Percentiles rank a stretch among this genome's conserved stretches.
These are phyloP conservation scores for Rauvolfia tetraphylla DNA, from an alignment of 257 asterid species.

Conservation along the genomic window DNA sequence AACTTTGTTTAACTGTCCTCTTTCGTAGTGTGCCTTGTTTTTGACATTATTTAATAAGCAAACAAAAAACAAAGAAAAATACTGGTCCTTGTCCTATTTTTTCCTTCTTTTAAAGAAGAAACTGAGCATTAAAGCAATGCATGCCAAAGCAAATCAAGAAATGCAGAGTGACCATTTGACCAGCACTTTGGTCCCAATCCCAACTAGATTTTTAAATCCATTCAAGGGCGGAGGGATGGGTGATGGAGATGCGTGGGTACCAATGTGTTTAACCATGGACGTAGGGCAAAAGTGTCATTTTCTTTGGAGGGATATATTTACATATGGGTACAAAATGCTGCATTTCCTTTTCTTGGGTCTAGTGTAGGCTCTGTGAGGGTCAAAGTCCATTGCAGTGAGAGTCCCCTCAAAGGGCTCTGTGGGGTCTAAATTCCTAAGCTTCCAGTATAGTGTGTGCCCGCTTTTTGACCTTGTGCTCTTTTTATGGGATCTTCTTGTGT, in stretches of 20 bases:
- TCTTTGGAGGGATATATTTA: neutral
- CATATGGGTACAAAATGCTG: neutral
- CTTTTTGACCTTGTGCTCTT: constrained; percentile 49
- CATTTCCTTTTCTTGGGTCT: neutral
- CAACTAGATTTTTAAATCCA: too few species aligned
- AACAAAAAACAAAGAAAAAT: neutral
- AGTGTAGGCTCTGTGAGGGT: constrained; percentile 35
- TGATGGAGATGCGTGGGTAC: too few species aligned
- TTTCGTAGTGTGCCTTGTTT: neutral
- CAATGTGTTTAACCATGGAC: neutral
- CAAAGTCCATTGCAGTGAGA: constrained; percentile 32
- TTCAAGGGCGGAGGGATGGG: too few species aligned
- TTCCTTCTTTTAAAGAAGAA: constrained; percentile 23
- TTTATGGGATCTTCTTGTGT: constrained; percentile 42
- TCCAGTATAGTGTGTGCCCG: constrained; percentile 25
- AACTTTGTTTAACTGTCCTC: constrained; percentile 26
- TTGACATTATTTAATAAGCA: constrained; percentile 3
- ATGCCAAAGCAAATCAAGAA: constrained; percentile 27
- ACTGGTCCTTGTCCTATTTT: neutral
- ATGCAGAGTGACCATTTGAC: constrained; percentile 33
- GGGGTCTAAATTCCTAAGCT: constrained; percentile 23
- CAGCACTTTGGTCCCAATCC: neutral
- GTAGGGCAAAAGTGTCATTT: constrained; percentile 29
- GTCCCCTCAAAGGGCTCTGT: constrained; percentile 8
- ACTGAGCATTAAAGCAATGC: constrained; percentile 24